Evolutionary conservation across 768 basidiomycete genomes (phyloP).

Genomic region (Strobilomyces confusus): DNA sequence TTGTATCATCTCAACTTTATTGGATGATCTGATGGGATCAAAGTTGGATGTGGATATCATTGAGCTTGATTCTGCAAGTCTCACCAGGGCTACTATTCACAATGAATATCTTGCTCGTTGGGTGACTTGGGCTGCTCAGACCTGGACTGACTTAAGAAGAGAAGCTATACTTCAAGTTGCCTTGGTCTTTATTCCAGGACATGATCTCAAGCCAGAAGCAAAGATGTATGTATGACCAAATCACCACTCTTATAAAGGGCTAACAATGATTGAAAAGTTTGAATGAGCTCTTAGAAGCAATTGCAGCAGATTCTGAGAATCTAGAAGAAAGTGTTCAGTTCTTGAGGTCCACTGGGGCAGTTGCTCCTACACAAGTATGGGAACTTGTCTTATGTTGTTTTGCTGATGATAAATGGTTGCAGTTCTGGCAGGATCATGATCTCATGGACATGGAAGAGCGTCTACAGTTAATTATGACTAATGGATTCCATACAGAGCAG

Average conservation of each 20-base stretch:
- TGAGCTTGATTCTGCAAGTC: slow-evolving; percentile 15
- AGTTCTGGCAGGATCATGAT: slow-evolving; percentile 52
- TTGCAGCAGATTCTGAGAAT: slow-evolving; percentile 17
- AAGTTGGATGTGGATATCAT: slow-evolving; percentile 14
- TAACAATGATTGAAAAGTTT: slow-evolving; percentile 20
- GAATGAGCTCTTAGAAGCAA: slow-evolving; percentile 15
- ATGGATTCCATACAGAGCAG: slow-evolving; percentile 2
- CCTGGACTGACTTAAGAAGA: slow-evolving; percentile 39
- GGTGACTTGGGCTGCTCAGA: slow-evolving; percentile 57
- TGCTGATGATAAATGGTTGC: slow-evolving; percentile 1
- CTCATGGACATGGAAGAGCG: slow-evolving; percentile 56
- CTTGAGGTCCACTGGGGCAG: slow-evolving; percentile 6
- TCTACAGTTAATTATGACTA: slow-evolving; percentile 36
- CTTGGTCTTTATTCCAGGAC: slow-evolving; percentile 43
- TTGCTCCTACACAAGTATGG: slow-evolving; percentile 18
- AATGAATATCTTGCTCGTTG: slow-evolving; percentile 64
- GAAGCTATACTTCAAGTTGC: slow-evolving; percentile 45
- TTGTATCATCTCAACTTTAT: slow-evolving; percentile 39
- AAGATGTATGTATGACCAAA: slow-evolving; percentile 37
- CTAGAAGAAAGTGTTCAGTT: slow-evolving; percentile 19
- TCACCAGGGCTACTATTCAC: slow-evolving; percentile 41
- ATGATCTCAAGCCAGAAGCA: slow-evolving; percentile 23
- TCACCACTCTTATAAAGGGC: not conserved
- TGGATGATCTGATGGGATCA: slow-evolving; percentile 16
- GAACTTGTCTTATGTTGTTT: not conserved